These are phyloP conservation scores for Ceratocystis ficicola DNA, from an alignment of 2,329 filamentous ascomycete genomes.

Conservation along the genomic window DNA sequence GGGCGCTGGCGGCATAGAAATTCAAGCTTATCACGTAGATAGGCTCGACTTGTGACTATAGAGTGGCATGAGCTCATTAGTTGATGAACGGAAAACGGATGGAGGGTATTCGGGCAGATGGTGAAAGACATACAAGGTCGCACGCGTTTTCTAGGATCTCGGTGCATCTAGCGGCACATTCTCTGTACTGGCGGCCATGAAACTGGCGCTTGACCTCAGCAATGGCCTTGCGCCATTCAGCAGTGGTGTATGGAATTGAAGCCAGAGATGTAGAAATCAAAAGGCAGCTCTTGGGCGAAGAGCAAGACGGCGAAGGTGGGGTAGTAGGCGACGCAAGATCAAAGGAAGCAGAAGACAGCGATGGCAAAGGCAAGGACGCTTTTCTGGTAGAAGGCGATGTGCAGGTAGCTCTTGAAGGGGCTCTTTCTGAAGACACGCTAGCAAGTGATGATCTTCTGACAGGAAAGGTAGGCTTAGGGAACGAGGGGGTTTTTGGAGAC, in stretches of 20 bases:
- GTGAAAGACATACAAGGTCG: constrained; percentile 32
- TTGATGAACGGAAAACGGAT: background rate
- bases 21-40: constrained; percentile 47
- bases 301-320: background rate
- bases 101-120: background rate
- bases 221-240: constrained; percentile 42
- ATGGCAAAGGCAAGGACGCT: background rate
- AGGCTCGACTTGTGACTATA: constrained; percentile 36
- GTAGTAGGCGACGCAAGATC: no score
- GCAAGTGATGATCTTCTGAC: constrained; percentile 14
- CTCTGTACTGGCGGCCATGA: constrained; percentile 38
- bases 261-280: constrained; percentile 23
- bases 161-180: constrained; percentile 41
- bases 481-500: constrained; percentile 12
- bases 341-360: background rate
- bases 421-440: constrained; percentile 22
- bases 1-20: constrained; percentile 49
- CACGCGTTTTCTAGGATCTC: constrained; percentile 41
- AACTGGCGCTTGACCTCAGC: constrained; percentile 44
- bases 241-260: constrained; percentile 34
- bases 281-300: constrained; percentile 13
- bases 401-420: constrained; percentile 27
- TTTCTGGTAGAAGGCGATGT: background rate
- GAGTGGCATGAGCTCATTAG: constrained; percentile 22
- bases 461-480: constrained; percentile 9